Percentiles rank a stretch among this genome's conserved stretches.
These are phyloP conservation scores for Podospora anserina DNA, from an alignment of 495 filamentous ascomycete species.

Conservation along the genomic window DNA sequence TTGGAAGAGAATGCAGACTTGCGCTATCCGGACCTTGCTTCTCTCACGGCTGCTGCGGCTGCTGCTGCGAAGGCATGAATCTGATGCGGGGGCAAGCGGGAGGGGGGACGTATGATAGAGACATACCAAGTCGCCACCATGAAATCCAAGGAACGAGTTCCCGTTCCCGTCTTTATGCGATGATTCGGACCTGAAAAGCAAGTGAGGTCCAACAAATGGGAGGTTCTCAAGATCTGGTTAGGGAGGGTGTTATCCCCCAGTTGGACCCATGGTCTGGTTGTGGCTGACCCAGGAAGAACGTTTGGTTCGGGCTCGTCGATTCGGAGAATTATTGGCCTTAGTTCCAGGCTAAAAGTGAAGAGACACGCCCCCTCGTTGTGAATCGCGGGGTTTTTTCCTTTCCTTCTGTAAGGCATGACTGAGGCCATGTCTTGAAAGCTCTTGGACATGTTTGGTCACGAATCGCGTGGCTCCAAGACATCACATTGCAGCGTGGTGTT, in stretches of 20 bases:
- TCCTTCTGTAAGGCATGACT: neutral
- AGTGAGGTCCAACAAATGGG: neutral
- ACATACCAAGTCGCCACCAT: neutral
- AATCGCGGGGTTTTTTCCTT: no score
- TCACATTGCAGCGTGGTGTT: neutral
- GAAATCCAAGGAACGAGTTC: neutral
- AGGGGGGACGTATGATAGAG: neutral
- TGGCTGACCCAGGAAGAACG: neutral
- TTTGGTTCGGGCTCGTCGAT: conserved; percentile 3
- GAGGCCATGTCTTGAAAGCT: neutral
- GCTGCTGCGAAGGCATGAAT: conserved; percentile 19
- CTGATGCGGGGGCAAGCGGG: neutral
- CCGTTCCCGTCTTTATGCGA: neutral
- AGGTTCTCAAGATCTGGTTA: neutral
- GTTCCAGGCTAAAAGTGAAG: neutral
- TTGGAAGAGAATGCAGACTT: conserved; percentile 82
- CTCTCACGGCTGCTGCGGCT: conserved; percentile 35
- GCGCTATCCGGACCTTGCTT: conserved; percentile 71
- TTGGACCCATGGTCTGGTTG: neutral
- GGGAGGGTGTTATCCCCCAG: neutral
- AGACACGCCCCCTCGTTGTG: neutral
- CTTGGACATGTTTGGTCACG: neutral
- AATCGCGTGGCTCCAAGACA: neutral
- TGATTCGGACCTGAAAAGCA: neutral
- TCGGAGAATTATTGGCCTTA: conserved; percentile 5